Evolutionary conservation across 495 filamentous ascomycete species (phyloP).

Genomic region (Aspergillus incahuasiensis): DNA sequence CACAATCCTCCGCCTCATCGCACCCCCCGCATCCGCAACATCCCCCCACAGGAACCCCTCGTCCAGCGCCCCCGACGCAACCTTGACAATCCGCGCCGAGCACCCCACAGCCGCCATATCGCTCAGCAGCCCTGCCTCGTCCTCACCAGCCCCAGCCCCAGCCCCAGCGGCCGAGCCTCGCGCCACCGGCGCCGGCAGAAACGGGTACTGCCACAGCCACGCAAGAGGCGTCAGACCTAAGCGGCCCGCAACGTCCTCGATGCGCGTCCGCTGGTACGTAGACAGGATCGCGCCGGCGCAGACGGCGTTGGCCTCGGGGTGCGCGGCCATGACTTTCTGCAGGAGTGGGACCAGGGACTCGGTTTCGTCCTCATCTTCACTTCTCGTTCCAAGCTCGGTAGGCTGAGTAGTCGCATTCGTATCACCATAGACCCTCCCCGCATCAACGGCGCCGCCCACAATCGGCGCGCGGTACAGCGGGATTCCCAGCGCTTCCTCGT

Average conservation of each 20-base stretch:
- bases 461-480: constrained; percentile 79
- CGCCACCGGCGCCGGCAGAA: constrained; percentile 49
- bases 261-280: constrained; percentile 89
- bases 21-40: constrained; percentile 48
- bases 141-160: constrained; percentile 27
- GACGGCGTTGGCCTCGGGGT: constrained; percentile 78
- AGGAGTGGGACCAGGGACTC: constrained; percentile 79
- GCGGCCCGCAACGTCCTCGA: constrained; percentile 79
- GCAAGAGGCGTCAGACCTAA: constrained; percentile 75
- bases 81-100: constrained; percentile 87
- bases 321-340: constrained; percentile 48
- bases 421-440: constrained; percentile 28
- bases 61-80: constrained; percentile 84
- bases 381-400: not conserved
- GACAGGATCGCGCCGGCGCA: constrained; percentile 89
- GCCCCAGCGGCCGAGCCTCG: too few species aligned
- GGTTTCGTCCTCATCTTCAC: constrained; percentile 63
- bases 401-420: constrained; percentile 17
- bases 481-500: constrained; percentile 67
- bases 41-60: constrained; percentile 79
- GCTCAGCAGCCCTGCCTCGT: constrained; percentile 53
- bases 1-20: constrained; percentile 53
- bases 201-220: constrained; percentile 86
- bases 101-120: constrained; percentile 77
- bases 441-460: constrained; percentile 59